These are phyloP conservation scores for Lotmaria passim DNA, from an alignment of 208 protist genomes.

Conservation along the genomic window DNA sequence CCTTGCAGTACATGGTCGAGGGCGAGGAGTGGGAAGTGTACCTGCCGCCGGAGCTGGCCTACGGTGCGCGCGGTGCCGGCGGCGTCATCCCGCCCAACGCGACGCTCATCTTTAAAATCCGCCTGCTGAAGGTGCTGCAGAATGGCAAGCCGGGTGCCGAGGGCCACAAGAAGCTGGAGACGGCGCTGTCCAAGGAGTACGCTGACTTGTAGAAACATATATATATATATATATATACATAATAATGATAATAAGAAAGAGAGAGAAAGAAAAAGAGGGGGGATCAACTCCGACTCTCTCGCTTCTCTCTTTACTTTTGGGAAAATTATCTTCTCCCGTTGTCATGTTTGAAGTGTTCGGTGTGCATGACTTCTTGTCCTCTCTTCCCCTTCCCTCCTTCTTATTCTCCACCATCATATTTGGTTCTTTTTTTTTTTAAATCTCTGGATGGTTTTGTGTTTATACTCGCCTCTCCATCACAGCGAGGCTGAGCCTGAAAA, in stretches of 20 bases:
- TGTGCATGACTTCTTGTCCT: not conserved
- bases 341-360: no score
- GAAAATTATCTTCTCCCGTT: not conserved
- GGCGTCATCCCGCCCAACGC: constrained; percentile 70
- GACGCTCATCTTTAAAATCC: constrained; percentile 81
- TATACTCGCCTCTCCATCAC: no score
- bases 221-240: no score
- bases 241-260: not conserved
- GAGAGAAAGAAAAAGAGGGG: no score
- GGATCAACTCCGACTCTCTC: no score
- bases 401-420: no score
- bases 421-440: no score
- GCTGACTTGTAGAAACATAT: constrained; percentile 60
- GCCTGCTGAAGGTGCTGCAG: constrained; percentile 67
- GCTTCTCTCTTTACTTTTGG: not conserved
- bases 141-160: constrained; percentile 58
- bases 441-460: no score
- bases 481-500: no score
- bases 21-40: constrained; percentile 89
- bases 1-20: constrained; percentile 86
- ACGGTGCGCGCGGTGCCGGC: constrained; percentile 66
- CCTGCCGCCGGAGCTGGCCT: constrained; percentile 75
- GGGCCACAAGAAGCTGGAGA: constrained; percentile 58
- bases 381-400: not conserved
- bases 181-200: constrained; percentile 52